Conservation (phyloP, 345 rosid genomes). For the Psidium friedrichsthalianum region DNA sequence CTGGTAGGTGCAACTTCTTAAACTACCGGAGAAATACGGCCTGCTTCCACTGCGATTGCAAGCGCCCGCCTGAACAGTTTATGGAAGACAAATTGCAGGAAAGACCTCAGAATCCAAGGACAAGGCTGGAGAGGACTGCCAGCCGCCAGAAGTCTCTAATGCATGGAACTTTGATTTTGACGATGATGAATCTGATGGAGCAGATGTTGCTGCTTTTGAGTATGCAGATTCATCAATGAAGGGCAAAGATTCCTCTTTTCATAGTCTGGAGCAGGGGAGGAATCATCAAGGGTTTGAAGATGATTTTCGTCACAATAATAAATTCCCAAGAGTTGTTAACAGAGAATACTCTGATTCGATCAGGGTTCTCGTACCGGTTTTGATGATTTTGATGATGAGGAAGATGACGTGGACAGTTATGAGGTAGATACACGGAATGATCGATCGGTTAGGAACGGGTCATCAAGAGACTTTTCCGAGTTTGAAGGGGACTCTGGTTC, state of each 20-base stretch:
- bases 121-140: slow-evolving; percentile 31
- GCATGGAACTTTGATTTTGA: slow-evolving; percentile 98
- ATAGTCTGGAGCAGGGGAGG: slow-evolving; percentile 8
- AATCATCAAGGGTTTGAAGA: slow-evolving; percentile 28
- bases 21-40: slow-evolving; percentile 88
- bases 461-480: slow-evolving; percentile 30
- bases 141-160: slow-evolving; percentile 53
- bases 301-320: slow-evolving; percentile 15
- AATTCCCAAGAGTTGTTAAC: slow-evolving; percentile 10
- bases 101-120: slow-evolving; percentile 25
- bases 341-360: slow-evolving; percentile 35
- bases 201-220: slow-evolving; percentile 91
- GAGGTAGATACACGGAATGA: slow-evolving; percentile 50
- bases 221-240: slow-evolving; percentile 52
- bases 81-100: slow-evolving; percentile 48
- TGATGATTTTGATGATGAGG: slow-evolving; percentile 92
- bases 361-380: slow-evolving; percentile 47
- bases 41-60: slow-evolving; percentile 96
- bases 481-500: slow-evolving; percentile 28
- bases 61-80: slow-evolving; percentile 78
- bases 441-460: slow-evolving; percentile 19
- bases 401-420: slow-evolving; percentile 86
- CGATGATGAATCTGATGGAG: slow-evolving; percentile 96
- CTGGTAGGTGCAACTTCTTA: slow-evolving; percentile 89
- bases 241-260: slow-evolving; percentile 15